A percentile compares a stretch with the other conserved stretches of the same genome.
These are phyloP conservation scores for Darksidea phi DNA, from an alignment of 495 filamentous ascomycete genomes.

Conservation along the genomic window DNA sequence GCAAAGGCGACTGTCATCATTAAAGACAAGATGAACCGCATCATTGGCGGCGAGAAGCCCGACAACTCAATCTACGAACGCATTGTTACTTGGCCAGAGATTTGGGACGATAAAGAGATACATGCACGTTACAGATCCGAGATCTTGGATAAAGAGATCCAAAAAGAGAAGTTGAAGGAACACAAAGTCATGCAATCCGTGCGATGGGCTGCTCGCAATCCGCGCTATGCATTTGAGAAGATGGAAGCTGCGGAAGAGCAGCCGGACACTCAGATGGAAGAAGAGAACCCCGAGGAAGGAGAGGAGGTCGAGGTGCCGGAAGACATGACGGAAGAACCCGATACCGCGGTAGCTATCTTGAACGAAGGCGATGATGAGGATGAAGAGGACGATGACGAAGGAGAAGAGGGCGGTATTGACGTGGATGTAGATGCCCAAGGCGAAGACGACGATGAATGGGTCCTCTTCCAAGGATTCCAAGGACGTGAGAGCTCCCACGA, in stretches of 20 bases:
- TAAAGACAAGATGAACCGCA: constrained; percentile 66
- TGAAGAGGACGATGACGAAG: constrained; percentile 12
- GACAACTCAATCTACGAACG: constrained; percentile 54
- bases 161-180: constrained; percentile 19
- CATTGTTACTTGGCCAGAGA: constrained; percentile 46
- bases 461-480: neutral
- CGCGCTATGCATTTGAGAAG: constrained; percentile 24
- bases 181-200: constrained; percentile 16
- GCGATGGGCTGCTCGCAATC: constrained; percentile 18
- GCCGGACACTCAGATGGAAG: neutral
- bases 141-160: neutral
- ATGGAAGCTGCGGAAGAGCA: constrained; percentile 5
- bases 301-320: constrained; percentile 21
- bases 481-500: neutral
- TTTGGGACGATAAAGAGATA: constrained; percentile 20
- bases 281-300: neutral
- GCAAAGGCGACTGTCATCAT: constrained; percentile 81
- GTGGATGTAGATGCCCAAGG: constrained; percentile 12
- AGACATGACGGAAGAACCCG: constrained; percentile 20
- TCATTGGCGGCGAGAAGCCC: constrained; percentile 33
- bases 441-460: constrained; percentile 8
- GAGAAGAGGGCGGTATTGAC: constrained; percentile 2
- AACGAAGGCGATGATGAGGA: constrained; percentile 24
- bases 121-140: constrained; percentile 11
- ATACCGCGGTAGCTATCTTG: constrained; percentile 20